phyloP scores from a whole-genome alignment of 2,329 filamentous ascomycete species.

The Polychaeton citri region DNA sequence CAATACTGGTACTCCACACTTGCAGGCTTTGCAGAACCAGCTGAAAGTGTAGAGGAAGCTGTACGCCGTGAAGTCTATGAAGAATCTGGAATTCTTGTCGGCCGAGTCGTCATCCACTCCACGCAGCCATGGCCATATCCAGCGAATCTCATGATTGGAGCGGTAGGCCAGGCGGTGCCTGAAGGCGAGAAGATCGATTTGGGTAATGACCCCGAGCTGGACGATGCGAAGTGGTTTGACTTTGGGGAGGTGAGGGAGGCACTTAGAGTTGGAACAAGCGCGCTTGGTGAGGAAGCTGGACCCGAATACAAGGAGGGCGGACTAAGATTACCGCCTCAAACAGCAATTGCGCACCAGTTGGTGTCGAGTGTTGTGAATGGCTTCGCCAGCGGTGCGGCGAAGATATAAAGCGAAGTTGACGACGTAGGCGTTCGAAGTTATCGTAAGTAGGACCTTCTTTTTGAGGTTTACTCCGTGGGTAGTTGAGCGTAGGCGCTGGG shows the following conservation, averaged over 20 bases:
- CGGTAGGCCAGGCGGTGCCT: slow-evolving; percentile 73
- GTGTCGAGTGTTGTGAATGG: slow-evolving; percentile 68
- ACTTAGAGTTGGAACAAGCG: slow-evolving; percentile 52
- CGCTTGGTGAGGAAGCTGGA: slow-evolving; percentile 50
- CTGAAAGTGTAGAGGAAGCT: slow-evolving; percentile 38
- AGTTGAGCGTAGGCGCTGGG: no score
- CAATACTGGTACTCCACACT: slow-evolving; percentile 78
- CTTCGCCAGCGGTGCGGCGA: slow-evolving; percentile 44
- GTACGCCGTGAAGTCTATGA: slow-evolving; percentile 40
- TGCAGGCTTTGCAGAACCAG: slow-evolving; percentile 40
- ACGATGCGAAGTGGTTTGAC: slow-evolving; percentile 77
- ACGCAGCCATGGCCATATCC: slow-evolving; percentile 43
- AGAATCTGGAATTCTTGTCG: slow-evolving; percentile 34
- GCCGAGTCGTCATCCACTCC: slow-evolving; percentile 37
- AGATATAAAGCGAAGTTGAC: no score
- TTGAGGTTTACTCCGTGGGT: no score
- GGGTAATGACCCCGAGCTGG: slow-evolving; percentile 80
- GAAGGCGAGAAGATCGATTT: slow-evolving; percentile 66
- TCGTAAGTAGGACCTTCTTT: no score
- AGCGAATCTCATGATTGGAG: slow-evolving; percentile 44
- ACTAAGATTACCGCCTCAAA: slow-evolving; percentile 67
- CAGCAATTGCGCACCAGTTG: slow-evolving; percentile 85
- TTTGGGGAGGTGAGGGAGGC: slow-evolving; percentile 71
- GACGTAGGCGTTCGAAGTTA: no score
- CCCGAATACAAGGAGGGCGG: slow-evolving; percentile 61